Conservation (phyloP, 2,329 filamentous ascomycete species). For the Fusarium xylarioides region DNA sequence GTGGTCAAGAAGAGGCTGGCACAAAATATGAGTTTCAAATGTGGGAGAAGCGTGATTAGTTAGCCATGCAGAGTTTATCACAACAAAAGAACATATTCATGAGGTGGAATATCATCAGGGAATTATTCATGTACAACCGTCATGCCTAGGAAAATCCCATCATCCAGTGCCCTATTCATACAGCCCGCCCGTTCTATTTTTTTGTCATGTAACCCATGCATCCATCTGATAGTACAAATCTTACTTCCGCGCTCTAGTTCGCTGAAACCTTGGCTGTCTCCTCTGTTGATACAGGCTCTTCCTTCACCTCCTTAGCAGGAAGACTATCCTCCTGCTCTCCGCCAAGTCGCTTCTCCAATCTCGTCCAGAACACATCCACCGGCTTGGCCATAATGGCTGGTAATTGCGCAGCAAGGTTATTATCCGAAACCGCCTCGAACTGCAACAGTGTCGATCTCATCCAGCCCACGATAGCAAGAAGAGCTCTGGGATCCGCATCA, state of each 20-base stretch:
- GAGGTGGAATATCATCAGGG: constrained; percentile 31
- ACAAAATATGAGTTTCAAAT: constrained; percentile 77
- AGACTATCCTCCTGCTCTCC: constrained; percentile 42
- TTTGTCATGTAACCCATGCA: constrained; percentile 10
- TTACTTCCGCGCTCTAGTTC: constrained; percentile 17
- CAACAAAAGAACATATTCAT: constrained; percentile 8
- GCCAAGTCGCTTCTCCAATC: constrained; percentile 52
- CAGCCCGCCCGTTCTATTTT: constrained; percentile 19
- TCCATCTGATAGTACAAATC: constrained; percentile 41
- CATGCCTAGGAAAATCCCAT: constrained; percentile 10
- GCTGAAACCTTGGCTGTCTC: constrained; percentile 33
- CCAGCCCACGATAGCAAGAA: constrained; percentile 66
- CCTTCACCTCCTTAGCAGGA: constrained; percentile 30
- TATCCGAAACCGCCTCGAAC: constrained; percentile 61
- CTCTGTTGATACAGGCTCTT: constrained; percentile 12
- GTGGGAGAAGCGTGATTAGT: constrained; percentile 67
- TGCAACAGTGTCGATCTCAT: constrained; percentile 59
- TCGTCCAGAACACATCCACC: constrained; percentile 56
- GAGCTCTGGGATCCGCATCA: constrained; percentile 59
- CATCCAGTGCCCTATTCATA: constrained; percentile 34
- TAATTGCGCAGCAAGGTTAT: constrained; percentile 46
- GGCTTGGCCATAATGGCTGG: constrained; percentile 49
- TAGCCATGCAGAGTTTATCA: neutral
- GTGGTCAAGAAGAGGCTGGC: constrained; percentile 68
- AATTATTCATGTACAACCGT: constrained; percentile 30